Conservation (phyloP, 2,329 filamentous ascomycete genomes). For the Emergomyces pasteurianus region DNA sequence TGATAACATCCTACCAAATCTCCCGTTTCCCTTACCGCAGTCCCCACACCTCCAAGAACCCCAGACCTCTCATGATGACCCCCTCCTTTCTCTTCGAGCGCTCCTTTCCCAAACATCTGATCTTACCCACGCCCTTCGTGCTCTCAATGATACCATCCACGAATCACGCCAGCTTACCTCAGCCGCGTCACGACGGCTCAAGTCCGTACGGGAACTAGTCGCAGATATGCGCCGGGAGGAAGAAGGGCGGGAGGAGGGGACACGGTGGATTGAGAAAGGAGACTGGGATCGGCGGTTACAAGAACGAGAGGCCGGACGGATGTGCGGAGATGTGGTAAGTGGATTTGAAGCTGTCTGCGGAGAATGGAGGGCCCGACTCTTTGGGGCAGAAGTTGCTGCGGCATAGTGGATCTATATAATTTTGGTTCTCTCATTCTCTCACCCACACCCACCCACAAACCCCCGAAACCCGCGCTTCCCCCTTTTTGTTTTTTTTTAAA, state of each 20-base stretch:
- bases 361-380: constrained; percentile 64
- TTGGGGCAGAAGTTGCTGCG: constrained; percentile 34
- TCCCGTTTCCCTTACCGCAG: constrained; percentile 37
- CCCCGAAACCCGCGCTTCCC: not conserved
- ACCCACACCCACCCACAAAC: no score
- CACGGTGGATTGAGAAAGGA: constrained; percentile 66
- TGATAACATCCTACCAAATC: constrained; percentile 39
- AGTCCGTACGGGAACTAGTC: constrained; percentile 72
- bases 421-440: constrained; percentile 3
- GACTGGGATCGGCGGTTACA: constrained; percentile 70
- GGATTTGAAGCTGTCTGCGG: constrained; percentile 90
- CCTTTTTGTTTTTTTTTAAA: not conserved
- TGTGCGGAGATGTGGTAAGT: constrained; percentile 77
- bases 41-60: constrained; percentile 15
- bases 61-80: constrained; percentile 27
- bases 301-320: constrained; percentile 66
- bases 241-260: constrained; percentile 69
- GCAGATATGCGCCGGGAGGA: constrained; percentile 74
- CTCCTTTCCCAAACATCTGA: constrained; percentile 61
- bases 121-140: constrained; percentile 67
- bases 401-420: constrained; percentile 8
- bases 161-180: constrained; percentile 85
- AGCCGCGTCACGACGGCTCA: constrained; percentile 65
- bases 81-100: constrained; percentile 52
- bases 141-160: constrained; percentile 81